A percentile compares a stretch with the other conserved stretches of the same genome.
Evolutionary conservation across 2,329 filamentous ascomycete genomes (phyloP).

Genomic region (Hypoxylon sp.): DNA sequence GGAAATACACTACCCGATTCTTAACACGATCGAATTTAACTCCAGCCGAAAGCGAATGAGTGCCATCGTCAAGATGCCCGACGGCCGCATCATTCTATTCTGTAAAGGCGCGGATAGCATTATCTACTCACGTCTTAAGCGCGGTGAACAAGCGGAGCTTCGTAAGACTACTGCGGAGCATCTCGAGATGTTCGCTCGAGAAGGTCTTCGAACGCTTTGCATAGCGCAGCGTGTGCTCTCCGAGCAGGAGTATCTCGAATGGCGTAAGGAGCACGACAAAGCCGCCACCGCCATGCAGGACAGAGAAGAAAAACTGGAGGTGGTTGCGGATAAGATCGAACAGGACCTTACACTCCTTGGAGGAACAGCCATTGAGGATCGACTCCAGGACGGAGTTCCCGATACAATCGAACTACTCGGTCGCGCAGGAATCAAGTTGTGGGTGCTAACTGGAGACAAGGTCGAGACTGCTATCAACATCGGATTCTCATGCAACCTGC

Average conservation of each 20-base stretch:
- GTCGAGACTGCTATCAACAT: constrained; percentile 99
- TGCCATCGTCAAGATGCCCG: constrained; percentile 93
- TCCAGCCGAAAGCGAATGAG: constrained; percentile 98
- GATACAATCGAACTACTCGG: constrained; percentile 93
- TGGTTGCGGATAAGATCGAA: constrained; percentile 90
- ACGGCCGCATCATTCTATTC: constrained; percentile 88
- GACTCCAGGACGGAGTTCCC: constrained; percentile 94
- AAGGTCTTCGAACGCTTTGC: constrained; percentile 94
- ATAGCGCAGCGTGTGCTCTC: constrained; percentile 85
- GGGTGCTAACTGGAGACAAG: constrained; percentile 98
- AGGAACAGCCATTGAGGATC: constrained; percentile 96
- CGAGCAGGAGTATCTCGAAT: constrained; percentile 85
- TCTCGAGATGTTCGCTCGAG: constrained; percentile 94
- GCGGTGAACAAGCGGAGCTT: constrained; percentile 86
- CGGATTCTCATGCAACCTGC: constrained; percentile 96
- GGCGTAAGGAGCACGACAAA: constrained; percentile 88
- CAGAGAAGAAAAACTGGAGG: constrained; percentile 92
- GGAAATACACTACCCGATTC: constrained; percentile 84
- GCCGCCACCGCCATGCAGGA: constrained; percentile 86
- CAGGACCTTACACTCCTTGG: constrained; percentile 88
- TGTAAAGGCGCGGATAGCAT: constrained; percentile 98
- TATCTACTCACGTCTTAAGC: constrained; percentile 90
- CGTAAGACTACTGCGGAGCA: constrained; percentile 89
- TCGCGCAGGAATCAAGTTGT: constrained; percentile 95
- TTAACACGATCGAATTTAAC: constrained; percentile 98